Base-by-base conservation (phyloP, 805 yeast species). In the Nakazawaea molendinolei region DNA sequence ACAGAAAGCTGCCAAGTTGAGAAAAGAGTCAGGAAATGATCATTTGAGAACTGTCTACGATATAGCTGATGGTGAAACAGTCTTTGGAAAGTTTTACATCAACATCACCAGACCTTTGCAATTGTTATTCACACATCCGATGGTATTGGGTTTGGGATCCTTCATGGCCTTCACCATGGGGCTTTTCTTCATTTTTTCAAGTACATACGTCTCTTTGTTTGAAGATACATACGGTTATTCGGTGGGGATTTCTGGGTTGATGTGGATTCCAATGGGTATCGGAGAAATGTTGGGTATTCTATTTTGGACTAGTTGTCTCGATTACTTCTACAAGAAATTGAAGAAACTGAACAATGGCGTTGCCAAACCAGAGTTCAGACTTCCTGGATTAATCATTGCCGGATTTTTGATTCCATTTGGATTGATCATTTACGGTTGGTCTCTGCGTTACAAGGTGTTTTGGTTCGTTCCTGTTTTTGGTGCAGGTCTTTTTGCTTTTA, bases 401-500 rank as follows among this genome's bases (percentile, higher is more conserved):
- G 74, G 79, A 1, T 36, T 74, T 5, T 49, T 64, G 9, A 61
- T 73, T 32, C 74, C 80, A 1, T 54, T 63, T n/a, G 83, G 82
- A 0, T 56, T 79, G 26, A 59, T 79, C 41, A 73, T 82, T 73
- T 77, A 74, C 46, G 87, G 86, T 9, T 79, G 86, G 86, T 68
- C 79, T 19, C 77, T 82, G 2, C 58, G 75, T 48, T 60, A 67
- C 18, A 49, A 67, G 22, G 50, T 73, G 29, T 74, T 65, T 34
- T 79, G 81, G 79, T 64, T 79, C 27, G 70, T 76, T 61, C 81
- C 84, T 0, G 60, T 63, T 8, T 58, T 76, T 26, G 85, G 84
- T 4, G 65, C 73, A 10, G 70, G 61, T 3, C 56, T 77, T 12
- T 76, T 74, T 53, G 76, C 76, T 3, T 66, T 71, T 47, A 72